Evolutionary conservation across 768 basidiomycete species (phyloP).

Genomic region (Epithele typhae): DNA sequence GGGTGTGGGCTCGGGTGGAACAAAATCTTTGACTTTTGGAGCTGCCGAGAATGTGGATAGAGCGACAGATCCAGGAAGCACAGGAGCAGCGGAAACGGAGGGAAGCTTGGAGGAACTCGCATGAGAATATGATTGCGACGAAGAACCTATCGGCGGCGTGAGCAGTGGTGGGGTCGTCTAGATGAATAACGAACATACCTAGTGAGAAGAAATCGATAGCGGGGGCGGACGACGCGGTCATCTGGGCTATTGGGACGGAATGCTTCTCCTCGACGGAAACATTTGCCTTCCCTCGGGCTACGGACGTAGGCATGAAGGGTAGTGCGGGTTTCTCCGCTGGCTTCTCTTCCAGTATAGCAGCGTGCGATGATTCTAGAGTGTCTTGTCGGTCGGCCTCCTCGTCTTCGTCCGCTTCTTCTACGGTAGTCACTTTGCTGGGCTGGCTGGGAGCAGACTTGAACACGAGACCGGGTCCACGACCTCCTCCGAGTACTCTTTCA

Average conservation of each 20-base stretch:
- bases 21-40: slow-evolving; percentile 61
- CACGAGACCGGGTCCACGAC: slow-evolving; percentile 55
- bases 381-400: slow-evolving; percentile 11
- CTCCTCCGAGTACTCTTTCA: slow-evolving; percentile 62
- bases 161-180: background rate
- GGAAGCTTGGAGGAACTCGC: background rate
- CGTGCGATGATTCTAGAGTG: slow-evolving; percentile 5
- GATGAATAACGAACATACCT: slow-evolving; percentile 37
- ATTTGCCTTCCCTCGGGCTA: slow-evolving; percentile 58
- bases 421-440: slow-evolving; percentile 21
- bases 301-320: slow-evolving; percentile 54
- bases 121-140: slow-evolving; percentile 23
- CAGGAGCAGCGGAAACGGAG: slow-evolving; percentile 10
- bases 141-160: slow-evolving; percentile 12
- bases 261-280: slow-evolving; percentile 28
- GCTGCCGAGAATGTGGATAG: slow-evolving; percentile 45
- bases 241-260: slow-evolving; percentile 8
- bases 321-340: slow-evolving; percentile 27
- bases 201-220: slow-evolving; percentile 68
- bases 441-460: slow-evolving; percentile 38
- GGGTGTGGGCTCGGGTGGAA: slow-evolving; percentile 69
- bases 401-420: slow-evolving; percentile 23
- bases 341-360: slow-evolving; percentile 14
- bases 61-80: slow-evolving; percentile 3
- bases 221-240: slow-evolving; percentile 27